Evolutionary conservation across 1,284 basidiomycete genomes (phyloP).

Genomic region (Microbotryum intermedium): DNA sequence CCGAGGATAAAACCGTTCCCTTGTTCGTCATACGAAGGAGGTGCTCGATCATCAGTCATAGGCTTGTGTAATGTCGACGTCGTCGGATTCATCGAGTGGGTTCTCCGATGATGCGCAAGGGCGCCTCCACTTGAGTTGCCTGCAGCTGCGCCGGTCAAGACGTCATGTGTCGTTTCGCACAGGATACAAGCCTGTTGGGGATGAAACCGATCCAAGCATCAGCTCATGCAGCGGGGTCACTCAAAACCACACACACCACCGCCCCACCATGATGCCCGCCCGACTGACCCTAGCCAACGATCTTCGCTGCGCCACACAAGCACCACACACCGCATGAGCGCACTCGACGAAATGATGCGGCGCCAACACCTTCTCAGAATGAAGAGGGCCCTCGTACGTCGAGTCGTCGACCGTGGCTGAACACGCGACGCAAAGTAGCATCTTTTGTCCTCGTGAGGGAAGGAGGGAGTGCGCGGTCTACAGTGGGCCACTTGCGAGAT

Average conservation of each 20-base stretch:
- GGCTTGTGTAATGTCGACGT: too few species aligned
- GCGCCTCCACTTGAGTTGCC: not conserved
- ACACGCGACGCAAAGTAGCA: slow-evolving; percentile 17
- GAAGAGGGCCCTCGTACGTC: not conserved
- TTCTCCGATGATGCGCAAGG: not conserved
- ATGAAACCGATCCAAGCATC: not conserved
- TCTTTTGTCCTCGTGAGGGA: too few species aligned
- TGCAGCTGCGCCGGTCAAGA: not conserved
- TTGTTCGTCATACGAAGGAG: not conserved
- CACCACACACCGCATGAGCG: slow-evolving; percentile 11
- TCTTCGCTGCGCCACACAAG: not conserved
- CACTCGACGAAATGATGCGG: slow-evolving; percentile 7
- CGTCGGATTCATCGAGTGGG: not conserved
- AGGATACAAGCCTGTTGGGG: slow-evolving; percentile 8
- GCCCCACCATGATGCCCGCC: too few species aligned
- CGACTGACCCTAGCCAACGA: slow-evolving; percentile 4
- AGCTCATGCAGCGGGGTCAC: not conserved
- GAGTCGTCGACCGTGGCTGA: slow-evolving; percentile 5
- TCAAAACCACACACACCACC: too few species aligned
- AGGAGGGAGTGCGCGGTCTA: too few species aligned
- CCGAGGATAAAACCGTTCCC: slow-evolving; percentile 58
- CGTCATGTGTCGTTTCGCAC: slow-evolving; percentile 5
- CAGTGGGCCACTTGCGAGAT: too few species aligned
- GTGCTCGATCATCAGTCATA: not conserved
- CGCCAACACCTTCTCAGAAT: slow-evolving; percentile 10